Evolutionary conservation across 257 asterid genomes (phyloP).

Genomic region (Solanum dulcamara): DNA sequence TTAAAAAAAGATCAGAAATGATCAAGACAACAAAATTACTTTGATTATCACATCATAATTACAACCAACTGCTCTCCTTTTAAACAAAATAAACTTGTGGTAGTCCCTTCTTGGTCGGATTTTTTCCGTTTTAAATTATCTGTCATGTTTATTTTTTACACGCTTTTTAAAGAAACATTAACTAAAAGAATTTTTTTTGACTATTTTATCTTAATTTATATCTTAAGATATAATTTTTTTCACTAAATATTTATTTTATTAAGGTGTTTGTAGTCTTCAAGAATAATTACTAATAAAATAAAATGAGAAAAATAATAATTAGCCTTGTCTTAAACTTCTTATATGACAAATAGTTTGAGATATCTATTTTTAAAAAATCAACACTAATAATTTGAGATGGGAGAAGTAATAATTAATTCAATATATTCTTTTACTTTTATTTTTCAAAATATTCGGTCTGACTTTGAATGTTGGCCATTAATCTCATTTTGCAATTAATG

Average conservation of each 20-base stretch:
- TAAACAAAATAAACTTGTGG: constrained; percentile 7
- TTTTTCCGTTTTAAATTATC: neutral
- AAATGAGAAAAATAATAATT: too few relatives aligned
- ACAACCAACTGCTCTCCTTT: neutral
- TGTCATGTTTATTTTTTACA: neutral
- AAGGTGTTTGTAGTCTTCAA: neutral
- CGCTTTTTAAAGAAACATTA: neutral
- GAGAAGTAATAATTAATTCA: too few relatives aligned
- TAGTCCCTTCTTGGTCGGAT: neutral
- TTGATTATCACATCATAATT: neutral
- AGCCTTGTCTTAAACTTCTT: neutral
- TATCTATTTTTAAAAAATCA: too few relatives aligned
- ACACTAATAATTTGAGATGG: too few relatives aligned
- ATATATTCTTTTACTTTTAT: neutral
- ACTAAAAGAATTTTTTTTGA: too few relatives aligned
- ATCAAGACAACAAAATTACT: neutral
- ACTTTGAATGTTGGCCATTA: neutral
- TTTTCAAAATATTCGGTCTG: neutral
- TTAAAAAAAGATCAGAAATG: too few relatives aligned
- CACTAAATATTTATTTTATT: too few relatives aligned
- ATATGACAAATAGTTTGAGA: neutral
- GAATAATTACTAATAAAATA: too few relatives aligned
- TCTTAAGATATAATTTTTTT: neutral
- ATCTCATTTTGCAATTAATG: neutral
- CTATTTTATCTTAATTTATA: neutral